A percentile compares a stretch with the other conserved stretches of the same genome.
phyloP scores from a whole-genome alignment of 2,329 filamentous ascomycete genomes.

The Exophiala viscosa region DNA sequence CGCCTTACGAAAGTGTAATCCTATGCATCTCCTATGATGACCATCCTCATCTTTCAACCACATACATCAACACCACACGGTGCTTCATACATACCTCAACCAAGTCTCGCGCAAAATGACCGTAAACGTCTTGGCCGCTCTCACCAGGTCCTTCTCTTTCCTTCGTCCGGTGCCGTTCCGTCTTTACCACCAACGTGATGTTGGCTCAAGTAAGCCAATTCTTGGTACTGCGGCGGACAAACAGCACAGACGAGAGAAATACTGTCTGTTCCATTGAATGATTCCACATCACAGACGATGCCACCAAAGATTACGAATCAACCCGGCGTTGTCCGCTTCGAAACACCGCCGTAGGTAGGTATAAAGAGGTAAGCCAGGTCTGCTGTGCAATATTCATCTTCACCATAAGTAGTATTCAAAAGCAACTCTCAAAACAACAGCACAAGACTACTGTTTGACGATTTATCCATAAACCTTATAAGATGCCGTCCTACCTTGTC shows the following conservation, averaged over 20 bases:
- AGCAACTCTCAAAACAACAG: not conserved
- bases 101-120: not conserved
- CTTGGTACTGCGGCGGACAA: too few relatives aligned
- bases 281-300: too few relatives aligned
- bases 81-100: not conserved
- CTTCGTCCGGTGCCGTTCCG: not conserved
- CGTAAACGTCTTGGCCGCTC: not conserved
- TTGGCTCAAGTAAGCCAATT: slow-evolving; percentile 3
- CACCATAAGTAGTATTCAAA: not conserved
- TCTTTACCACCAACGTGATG: not conserved
- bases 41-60: too few relatives aligned
- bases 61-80: not conserved
- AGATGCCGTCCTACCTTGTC: slow-evolving; percentile 29
- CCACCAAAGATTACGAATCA: too few relatives aligned
- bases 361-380: too few relatives aligned
- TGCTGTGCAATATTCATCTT: not conserved
- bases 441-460: too few relatives aligned
- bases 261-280: too few relatives aligned
- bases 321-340: too few relatives aligned
- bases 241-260: too few relatives aligned
- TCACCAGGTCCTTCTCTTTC: not conserved
- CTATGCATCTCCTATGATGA: too few relatives aligned
- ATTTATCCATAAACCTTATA: not conserved
- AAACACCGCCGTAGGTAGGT: too few relatives aligned
- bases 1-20: too few relatives aligned